Evolutionary conservation across 768 basidiomycete genomes (phyloP), one percentile per base, ranked within the genome.

Genomic region (Podaxis sp.): DNA sequence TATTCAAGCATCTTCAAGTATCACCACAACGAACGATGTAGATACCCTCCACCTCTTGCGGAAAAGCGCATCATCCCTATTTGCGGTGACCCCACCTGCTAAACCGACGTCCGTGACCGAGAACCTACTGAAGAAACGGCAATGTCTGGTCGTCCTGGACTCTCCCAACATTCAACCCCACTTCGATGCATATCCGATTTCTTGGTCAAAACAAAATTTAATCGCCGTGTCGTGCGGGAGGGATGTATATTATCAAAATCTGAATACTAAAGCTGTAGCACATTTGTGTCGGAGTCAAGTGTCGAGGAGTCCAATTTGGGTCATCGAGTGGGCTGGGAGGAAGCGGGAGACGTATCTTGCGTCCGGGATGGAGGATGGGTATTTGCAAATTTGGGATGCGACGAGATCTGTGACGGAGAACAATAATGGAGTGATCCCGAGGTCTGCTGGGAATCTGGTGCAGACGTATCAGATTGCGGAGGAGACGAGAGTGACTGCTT

Each of bases 141-240:
- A 87, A 59, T 86, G 83, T 67, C 65, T 82, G 2, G 76, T 87
- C 66, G 82, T 83, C 0, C 75, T 89, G n/a, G 88, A 89, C 66
- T 85, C 84, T 13, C 88, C 87, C 0, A 86, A 85, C 3, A 81
- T 89, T 25, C 78, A 82, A 7, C 71, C 74, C 5, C 80, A 86
- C 63, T 74, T 79, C 8, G 82, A 83, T 57, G 82, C 86, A 2
- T 83, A 78, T 66, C 83, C 87, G 2, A 82, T 89, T 61, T 75
- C 81, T 40, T 89, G 88, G 87, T 88, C 87, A 2, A 72, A 63
- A 29, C 74, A 75, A 3, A 88, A 89, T 64, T 72, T 77, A 57
- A 88, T 89, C 53, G 85, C 86, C 1, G 86, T 89, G 19, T 83
- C 85, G 13, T 89, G 86, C 70, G 80, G 75, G 19, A 74, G 75